phyloP scores from a whole-genome alignment of 495 filamentous ascomycete genomes.

The Glarea lozoyensis region DNA sequence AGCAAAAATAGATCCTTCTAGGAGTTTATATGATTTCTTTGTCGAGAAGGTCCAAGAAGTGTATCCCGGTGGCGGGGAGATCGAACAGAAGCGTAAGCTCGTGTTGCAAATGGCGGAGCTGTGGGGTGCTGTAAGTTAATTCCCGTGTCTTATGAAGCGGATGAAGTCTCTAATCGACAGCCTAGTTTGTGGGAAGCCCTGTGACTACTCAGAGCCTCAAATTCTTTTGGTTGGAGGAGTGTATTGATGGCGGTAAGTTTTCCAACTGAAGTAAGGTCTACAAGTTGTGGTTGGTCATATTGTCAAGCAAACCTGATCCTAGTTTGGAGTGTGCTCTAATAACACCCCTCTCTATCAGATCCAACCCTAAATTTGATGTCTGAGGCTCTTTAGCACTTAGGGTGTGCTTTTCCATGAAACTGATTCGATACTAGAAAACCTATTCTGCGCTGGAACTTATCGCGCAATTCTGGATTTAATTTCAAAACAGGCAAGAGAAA shows the following conservation, averaged over 20 bases:
- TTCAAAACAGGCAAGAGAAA: conserved; percentile 49
- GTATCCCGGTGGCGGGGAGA: conserved; percentile 38
- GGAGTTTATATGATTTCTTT: conserved; percentile 76
- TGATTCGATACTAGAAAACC: conserved; percentile 53
- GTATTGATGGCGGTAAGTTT: conserved; percentile 75
- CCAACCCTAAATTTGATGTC: background rate
- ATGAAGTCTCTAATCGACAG: too few relatives aligned
- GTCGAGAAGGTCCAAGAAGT: conserved; percentile 44
- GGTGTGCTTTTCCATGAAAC: conserved; percentile 1
- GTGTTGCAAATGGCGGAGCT: conserved; percentile 58
- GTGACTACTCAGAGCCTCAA: conserved; percentile 75
- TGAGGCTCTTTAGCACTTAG: background rate
- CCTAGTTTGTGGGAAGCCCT: conserved; percentile 75
- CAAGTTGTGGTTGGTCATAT: too few relatives aligned
- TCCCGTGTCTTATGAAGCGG: too few relatives aligned
- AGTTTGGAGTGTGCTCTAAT: background rate
- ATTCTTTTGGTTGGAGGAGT: conserved; percentile 94
- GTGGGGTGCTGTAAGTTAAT: too few relatives aligned
- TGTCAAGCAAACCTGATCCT: too few relatives aligned
- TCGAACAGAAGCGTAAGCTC: conserved; percentile 22
- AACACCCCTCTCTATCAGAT: background rate
- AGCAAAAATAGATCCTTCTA: conserved; percentile 50
- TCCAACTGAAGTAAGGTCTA: too few relatives aligned
- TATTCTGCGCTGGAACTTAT: conserved; percentile 84
- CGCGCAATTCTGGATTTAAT: conserved; percentile 61